Percentiles rank a stretch among this genome's conserved stretches.
These are phyloP conservation scores for Neopestalotiopsis sp. DNA, from an alignment of 2,329 filamentous ascomycete species.

Conservation along the genomic window DNA sequence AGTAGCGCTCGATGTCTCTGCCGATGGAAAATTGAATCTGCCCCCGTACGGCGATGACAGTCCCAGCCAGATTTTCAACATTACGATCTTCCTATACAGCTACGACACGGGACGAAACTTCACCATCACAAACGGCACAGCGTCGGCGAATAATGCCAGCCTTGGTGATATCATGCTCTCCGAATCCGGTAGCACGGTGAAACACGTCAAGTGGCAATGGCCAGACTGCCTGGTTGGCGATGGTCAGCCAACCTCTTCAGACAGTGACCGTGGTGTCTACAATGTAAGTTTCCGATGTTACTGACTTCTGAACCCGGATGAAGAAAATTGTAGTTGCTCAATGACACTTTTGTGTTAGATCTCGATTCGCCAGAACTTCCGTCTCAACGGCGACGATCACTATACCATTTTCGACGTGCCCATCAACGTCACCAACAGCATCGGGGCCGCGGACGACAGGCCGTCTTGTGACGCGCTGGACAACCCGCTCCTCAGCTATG, in stretches of 20 bases:
- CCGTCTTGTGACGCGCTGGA: constrained; percentile 55
- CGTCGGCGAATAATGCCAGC: constrained; percentile 55
- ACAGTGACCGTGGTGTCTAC: constrained; percentile 65
- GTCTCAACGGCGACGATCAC: constrained; percentile 65
- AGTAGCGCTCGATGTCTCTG: constrained; percentile 70
- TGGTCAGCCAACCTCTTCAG: constrained; percentile 49
- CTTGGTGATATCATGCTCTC: constrained; percentile 67
- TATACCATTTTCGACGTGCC: constrained; percentile 77
- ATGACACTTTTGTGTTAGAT: constrained; percentile 47
- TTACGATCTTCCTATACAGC: constrained; percentile 72
- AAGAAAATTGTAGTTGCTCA: too few species aligned
- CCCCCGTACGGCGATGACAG: constrained; percentile 60
- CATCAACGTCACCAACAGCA: constrained; percentile 71
- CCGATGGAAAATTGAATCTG: constrained; percentile 67
- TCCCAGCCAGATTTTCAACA: constrained; percentile 64
- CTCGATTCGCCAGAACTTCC: constrained; percentile 74
- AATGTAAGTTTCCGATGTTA: constrained; percentile 53
- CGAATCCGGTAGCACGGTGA: constrained; percentile 72
- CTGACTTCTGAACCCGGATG: background rate
- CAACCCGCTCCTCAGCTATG: constrained; percentile 56
- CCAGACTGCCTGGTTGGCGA: constrained; percentile 71
- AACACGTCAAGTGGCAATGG: constrained; percentile 77
- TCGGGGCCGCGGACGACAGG: constrained; percentile 49
- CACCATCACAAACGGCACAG: constrained; percentile 70
- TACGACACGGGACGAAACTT: constrained; percentile 69